Base-by-base conservation (phyloP, 192 early-diverging fungal genomes). In the Gamsiella multidivaricata region DNA sequence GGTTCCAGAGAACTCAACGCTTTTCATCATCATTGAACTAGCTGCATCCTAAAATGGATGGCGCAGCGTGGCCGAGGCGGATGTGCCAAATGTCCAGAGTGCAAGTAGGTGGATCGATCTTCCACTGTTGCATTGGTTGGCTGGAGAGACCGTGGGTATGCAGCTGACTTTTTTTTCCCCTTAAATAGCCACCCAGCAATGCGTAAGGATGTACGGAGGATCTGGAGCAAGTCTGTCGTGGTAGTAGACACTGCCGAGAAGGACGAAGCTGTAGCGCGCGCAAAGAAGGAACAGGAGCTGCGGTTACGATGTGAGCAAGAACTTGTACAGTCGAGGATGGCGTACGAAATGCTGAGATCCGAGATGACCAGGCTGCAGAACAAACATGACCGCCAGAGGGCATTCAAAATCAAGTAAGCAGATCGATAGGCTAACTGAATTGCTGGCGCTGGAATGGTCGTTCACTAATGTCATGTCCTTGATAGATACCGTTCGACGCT, bases 51-150 rank as follows among this genome's bases (percentile, higher is more conserved):
- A 17, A 76, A 81, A 34, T 81, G 80, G 80, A 70, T 81, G 25
- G 34, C 50, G 0, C 60, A 60, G 34, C 32, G 36, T 3, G 34
- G 45, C 12, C 60, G 60, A 46, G 47, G 59, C 3, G 57, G 67
- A 0, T 2, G 2, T 18, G 51, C 56, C 17, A 75, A 76, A 49
- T 81, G 80, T 54, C 80, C 80, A n/a, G 80, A 81, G 43, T 81
- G 80, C 80, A 81, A 81, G 79, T 80, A 72, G 25, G 79, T 60
- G n/a, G n/a, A n/a, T n/a, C n/a, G n/a, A n/a, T n/a, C n/a, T n/a
- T n/a, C n/a, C n/a, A n/a, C n/a, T n/a, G n/a, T n/a, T n/a, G n/a
- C n/a, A n/a, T n/a, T n/a, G n/a, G n/a, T n/a, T n/a, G n/a, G n/a
- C n/a, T n/a, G n/a, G n/a, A n/a, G n/a, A n/a, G n/a, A n/a, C n/a